A percentile compares a stretch with the other conserved stretches of the same genome.
Evolutionary conservation across 495 filamentous ascomycete species (phyloP).

Genomic region (Penicillium steckii): DNA sequence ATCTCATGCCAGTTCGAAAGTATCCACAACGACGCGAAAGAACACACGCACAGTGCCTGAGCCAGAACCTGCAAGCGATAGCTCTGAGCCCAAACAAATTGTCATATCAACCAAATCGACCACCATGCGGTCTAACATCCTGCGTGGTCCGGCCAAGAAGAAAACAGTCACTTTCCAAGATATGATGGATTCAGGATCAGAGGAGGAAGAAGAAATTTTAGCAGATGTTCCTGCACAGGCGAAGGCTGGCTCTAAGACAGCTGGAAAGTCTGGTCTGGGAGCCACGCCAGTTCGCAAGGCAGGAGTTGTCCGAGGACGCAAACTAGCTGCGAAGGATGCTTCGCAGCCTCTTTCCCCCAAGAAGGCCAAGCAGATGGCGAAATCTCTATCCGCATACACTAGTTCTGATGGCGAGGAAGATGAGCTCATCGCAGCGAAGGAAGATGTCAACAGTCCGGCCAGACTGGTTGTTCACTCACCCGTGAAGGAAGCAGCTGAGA

Average conservation of each 20-base stretch:
- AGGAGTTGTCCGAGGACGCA: slow-evolving; percentile 35
- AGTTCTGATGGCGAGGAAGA: slow-evolving; percentile 51
- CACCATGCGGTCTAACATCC: slow-evolving; percentile 34
- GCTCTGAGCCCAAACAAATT: slow-evolving; percentile 23
- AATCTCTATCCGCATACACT: slow-evolving; percentile 39
- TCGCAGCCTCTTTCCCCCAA: slow-evolving; percentile 54
- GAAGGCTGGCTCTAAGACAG: slow-evolving; percentile 9
- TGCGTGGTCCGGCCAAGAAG: slow-evolving; percentile 44
- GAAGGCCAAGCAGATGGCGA: slow-evolving; percentile 53
- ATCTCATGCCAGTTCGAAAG: slow-evolving; percentile 10
- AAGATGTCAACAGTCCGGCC: slow-evolving; percentile 27
- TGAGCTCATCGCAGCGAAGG: slow-evolving; percentile 46
- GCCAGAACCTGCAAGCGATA: slow-evolving; percentile 12
- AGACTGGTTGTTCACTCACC: slow-evolving; percentile 42
- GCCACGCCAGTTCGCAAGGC: slow-evolving; percentile 51
- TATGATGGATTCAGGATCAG: slow-evolving; percentile 35
- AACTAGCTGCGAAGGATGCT: slow-evolving; percentile 31
- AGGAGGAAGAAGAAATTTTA: slow-evolving; percentile 29
- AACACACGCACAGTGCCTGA: slow-evolving; percentile 23
- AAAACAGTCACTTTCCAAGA: slow-evolving; percentile 57
- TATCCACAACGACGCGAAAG: slow-evolving; percentile 17
- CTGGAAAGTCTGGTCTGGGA: slow-evolving; percentile 34
- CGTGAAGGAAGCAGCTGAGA: slow-evolving; percentile 27
- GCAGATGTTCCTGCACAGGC: slow-evolving; percentile 20
- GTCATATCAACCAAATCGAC: slow-evolving; percentile 33